These are phyloP conservation scores for Thielaviopsis musarum DNA, from an alignment of 2,329 filamentous ascomycete species.

Conservation along the genomic window DNA sequence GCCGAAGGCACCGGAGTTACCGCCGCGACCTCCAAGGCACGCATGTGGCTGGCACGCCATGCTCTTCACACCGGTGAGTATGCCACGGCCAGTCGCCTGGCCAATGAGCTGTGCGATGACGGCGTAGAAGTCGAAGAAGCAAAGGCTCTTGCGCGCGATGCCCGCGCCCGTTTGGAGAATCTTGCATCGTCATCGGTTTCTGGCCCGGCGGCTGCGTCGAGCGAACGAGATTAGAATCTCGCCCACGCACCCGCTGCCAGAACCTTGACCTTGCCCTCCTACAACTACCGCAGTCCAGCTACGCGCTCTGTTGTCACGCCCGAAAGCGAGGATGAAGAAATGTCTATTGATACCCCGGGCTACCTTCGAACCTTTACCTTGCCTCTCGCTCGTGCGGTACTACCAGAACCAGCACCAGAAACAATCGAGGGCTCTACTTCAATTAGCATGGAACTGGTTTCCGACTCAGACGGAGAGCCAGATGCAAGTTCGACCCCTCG, in stretches of 20 bases:
- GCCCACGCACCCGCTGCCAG: not conserved
- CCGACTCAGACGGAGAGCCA: too few relatives aligned
- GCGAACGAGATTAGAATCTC: not conserved
- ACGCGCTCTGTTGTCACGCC: not conserved
- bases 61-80: slow-evolving; percentile 64
- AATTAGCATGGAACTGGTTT: too few relatives aligned
- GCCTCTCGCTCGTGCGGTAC: not conserved
- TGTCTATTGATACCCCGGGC: not conserved
- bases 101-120: slow-evolving; percentile 85
- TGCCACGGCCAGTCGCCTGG: slow-evolving; percentile 58
- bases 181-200: not conserved
- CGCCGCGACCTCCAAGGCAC: slow-evolving; percentile 74
- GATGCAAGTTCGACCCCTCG: too few relatives aligned
- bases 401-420: too few relatives aligned
- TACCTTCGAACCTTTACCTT: not conserved
- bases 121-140: slow-evolving; percentile 94
- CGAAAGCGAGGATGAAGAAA: not conserved
- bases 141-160: slow-evolving; percentile 78
- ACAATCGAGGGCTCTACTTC: too few relatives aligned
- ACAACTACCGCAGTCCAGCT: not conserved
- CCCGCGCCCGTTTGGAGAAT: slow-evolving; percentile 54
- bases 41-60: slow-evolving; percentile 81
- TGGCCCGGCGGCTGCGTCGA: not conserved
- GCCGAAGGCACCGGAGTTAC: slow-evolving; percentile 65
- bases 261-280: not conserved